Evolutionary conservation across 495 filamentous ascomycete species (phyloP).

Genomic region (Trichoderma erinaceum): DNA sequence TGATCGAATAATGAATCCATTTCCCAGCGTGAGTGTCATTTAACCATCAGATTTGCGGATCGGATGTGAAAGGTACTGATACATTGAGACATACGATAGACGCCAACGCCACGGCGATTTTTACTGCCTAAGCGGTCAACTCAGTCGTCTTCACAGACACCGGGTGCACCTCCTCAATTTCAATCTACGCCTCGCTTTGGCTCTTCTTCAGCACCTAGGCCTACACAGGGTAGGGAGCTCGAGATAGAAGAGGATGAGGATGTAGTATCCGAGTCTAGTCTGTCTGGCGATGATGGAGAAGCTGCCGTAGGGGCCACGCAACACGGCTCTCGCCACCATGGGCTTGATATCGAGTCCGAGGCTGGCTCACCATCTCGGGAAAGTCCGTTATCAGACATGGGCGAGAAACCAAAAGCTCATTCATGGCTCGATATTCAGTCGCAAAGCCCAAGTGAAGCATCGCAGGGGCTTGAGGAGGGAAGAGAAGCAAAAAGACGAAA

Average conservation of each 20-base stretch:
- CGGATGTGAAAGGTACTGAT: neutral
- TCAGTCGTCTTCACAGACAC: slow-evolving; percentile 28
- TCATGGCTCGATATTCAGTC: neutral
- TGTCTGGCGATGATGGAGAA: neutral
- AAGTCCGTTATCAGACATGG: neutral
- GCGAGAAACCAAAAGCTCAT: neutral
- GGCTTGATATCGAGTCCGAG: slow-evolving; percentile 2
- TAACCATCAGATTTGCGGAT: neutral
- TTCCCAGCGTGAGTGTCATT: neutral
- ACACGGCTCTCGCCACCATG: neutral
- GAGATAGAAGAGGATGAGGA: slow-evolving; percentile 18
- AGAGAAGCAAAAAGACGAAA: slow-evolving; percentile 11
- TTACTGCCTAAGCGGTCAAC: slow-evolving; percentile 31
- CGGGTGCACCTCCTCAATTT: slow-evolving; percentile 30
- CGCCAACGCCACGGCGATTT: slow-evolving; percentile 38
- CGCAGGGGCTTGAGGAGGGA: neutral
- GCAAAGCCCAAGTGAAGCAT: neutral
- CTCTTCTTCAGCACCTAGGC: slow-evolving; percentile 19
- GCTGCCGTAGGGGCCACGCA: slow-evolving; percentile 8
- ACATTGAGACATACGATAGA: slow-evolving; percentile 22
- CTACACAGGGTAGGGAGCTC: neutral
- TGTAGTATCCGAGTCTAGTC: slow-evolving; percentile 1
- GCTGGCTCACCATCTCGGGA: neutral
- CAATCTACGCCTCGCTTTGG: slow-evolving; percentile 38
- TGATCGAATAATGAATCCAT: neutral